Evolutionary conservation across 2,329 filamentous ascomycete species (phyloP).

Genomic region (Corynespora cassiicola): DNA sequence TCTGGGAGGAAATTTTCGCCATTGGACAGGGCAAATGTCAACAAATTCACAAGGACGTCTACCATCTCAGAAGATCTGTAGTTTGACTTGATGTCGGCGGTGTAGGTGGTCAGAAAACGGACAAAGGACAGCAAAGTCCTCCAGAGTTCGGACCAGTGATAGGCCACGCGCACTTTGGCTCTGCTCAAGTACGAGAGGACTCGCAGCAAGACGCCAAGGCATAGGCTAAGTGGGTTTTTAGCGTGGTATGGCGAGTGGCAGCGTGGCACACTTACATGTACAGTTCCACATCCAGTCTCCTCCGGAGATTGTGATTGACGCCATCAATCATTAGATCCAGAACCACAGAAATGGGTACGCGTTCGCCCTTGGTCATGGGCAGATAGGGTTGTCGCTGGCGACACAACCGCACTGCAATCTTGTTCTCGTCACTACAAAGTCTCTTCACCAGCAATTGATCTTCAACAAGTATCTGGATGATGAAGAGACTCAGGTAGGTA

Average conservation of each 20-base stretch:
- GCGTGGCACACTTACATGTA: constrained; percentile 63
- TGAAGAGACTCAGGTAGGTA: constrained; percentile 82
- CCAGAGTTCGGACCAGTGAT: constrained; percentile 97
- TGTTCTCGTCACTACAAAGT: constrained; percentile 80
- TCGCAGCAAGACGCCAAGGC: constrained; percentile 80
- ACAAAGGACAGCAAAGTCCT: constrained; percentile 85
- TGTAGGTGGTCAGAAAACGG: constrained; percentile 88
- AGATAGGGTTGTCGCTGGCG: constrained; percentile 88
- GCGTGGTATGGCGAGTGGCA: neutral
- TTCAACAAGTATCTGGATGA: constrained; percentile 85
- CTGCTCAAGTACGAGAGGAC: constrained; percentile 84
- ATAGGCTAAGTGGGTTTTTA: constrained; percentile 68
- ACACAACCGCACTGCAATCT: constrained; percentile 79
- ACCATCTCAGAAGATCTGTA: constrained; percentile 76
- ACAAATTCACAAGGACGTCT: constrained; percentile 78
- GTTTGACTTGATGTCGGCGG: constrained; percentile 73
- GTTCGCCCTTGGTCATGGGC: constrained; percentile 74
- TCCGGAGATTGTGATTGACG: constrained; percentile 90
- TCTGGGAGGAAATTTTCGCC: constrained; percentile 92
- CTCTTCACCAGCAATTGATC: constrained; percentile 82
- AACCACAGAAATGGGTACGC: constrained; percentile 76
- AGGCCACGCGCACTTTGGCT: constrained; percentile 78
- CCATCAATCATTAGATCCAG: constrained; percentile 89
- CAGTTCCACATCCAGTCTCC: constrained; percentile 81
- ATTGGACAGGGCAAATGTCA: constrained; percentile 82